Evolutionary conservation across 768 basidiomycete genomes (phyloP).

Genomic region (Boletus fagicola): DNA sequence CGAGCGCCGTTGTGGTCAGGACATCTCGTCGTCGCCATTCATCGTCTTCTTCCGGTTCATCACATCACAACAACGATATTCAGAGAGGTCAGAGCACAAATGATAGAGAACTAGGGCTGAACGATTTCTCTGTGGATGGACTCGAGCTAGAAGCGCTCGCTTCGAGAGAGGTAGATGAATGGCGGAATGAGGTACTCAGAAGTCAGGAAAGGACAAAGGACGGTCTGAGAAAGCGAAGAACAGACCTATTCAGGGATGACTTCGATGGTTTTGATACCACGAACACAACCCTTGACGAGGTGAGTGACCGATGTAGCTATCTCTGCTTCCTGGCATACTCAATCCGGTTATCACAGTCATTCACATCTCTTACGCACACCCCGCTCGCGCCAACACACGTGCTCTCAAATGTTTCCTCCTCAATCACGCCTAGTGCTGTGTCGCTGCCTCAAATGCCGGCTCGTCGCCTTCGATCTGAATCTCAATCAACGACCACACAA

Average conservation of each 20-base stretch:
- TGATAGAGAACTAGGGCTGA: conserved; percentile 14
- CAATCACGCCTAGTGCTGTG: conserved; percentile 12
- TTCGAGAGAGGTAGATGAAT: conserved; percentile 49
- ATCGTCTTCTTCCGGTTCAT: conserved; percentile 8
- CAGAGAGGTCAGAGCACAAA: background rate
- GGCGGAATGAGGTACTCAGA: conserved; percentile 46
- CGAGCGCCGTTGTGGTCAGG: conserved; percentile 22
- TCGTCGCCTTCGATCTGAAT: conserved; percentile 18
- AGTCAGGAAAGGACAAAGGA: conserved; percentile 18
- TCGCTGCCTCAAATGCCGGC: conserved; percentile 19
- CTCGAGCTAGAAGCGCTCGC: conserved; percentile 56
- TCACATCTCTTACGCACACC: conserved; percentile 43
- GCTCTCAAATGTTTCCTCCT: conserved; percentile 40
- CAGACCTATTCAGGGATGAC: background rate
- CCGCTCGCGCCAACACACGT: conserved; percentile 51
- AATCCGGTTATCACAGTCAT: conserved; percentile 36
- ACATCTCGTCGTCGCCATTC: conserved; percentile 19
- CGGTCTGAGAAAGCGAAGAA: conserved; percentile 12
- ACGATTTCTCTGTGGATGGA: conserved; percentile 18
- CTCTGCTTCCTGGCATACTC: background rate
- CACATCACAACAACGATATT: conserved; percentile 7
- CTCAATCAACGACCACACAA: conserved; percentile 17
- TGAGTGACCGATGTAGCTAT: conserved; percentile 21
- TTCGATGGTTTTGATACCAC: conserved; percentile 22
- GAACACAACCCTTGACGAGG: conserved; percentile 48